phyloP scores from a whole-genome alignment of 2,329 filamentous ascomycete species.

The Dactylonectria estremocensis region DNA sequence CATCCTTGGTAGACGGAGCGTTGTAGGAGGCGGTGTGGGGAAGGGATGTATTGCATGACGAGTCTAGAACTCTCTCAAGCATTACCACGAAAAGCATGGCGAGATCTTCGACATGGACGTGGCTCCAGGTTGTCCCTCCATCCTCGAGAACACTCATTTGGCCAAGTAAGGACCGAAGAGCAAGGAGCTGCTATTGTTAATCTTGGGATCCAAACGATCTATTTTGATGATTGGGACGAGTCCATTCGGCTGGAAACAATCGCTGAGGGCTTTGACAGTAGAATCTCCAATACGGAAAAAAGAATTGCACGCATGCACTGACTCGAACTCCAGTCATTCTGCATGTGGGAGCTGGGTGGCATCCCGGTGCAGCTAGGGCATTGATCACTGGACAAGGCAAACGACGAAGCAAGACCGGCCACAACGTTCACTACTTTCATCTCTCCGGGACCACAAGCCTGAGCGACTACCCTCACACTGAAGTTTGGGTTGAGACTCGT shows the following conservation, averaged over 20 bases:
- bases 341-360: neutral
- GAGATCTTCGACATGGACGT: neutral
- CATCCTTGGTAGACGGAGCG: too few species aligned
- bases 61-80: neutral
- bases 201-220: neutral
- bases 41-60: too few species aligned
- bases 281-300: neutral
- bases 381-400: slow-evolving; percentile 2
- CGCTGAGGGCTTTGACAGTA: neutral
- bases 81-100: neutral
- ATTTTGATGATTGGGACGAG: neutral
- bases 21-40: too few species aligned
- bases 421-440: neutral
- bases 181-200: neutral
- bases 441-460: slow-evolving; percentile 1
- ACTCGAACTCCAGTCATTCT: neutral
- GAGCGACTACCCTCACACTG: neutral
- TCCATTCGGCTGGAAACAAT: neutral
- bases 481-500: neutral
- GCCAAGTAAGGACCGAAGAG: neutral
- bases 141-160: neutral
- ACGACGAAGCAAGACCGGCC: neutral
- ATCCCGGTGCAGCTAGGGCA: neutral
- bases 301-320: neutral
- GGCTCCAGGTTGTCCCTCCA: neutral